Percentiles rank a stretch among this genome's conserved stretches.
These are phyloP conservation scores for Gnomoniopsis smithogilvyi DNA, from an alignment of 2,329 filamentous ascomycete species.

Conservation along the genomic window DNA sequence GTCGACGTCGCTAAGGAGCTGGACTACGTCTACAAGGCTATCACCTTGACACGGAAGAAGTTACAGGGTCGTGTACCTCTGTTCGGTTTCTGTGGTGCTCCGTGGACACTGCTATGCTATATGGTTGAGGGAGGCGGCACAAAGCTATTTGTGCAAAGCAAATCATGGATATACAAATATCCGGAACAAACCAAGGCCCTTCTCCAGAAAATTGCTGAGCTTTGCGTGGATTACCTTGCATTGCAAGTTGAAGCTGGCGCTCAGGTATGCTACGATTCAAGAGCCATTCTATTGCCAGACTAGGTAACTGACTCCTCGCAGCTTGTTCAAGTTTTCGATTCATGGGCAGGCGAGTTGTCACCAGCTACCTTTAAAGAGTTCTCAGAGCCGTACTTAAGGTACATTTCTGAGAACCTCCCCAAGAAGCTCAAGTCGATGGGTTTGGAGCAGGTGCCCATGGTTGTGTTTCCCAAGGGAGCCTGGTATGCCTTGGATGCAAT, in stretches of 20 bases:
- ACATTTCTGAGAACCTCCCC: constrained; percentile 81
- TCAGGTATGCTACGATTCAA: constrained; percentile 54
- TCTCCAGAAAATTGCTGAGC: constrained; percentile 85
- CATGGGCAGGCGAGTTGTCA: constrained; percentile 92
- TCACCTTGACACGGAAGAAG: constrained; percentile 86
- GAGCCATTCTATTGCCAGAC: no score
- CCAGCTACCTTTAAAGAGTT: constrained; percentile 81
- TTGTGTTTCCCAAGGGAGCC: constrained; percentile 95
- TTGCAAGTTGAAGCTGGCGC: constrained; percentile 90
- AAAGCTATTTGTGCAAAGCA: constrained; percentile 90
- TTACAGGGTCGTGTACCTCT: constrained; percentile 83
- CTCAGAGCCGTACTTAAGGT: constrained; percentile 78
- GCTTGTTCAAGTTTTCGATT: constrained; percentile 96
- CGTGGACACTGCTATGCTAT: constrained; percentile 96
- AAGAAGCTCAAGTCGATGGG: constrained; percentile 69
- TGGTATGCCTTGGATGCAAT: constrained; percentile 91
- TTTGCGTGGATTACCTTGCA: constrained; percentile 93
- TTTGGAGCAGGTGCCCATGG: constrained; percentile 85
- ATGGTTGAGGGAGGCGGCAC: constrained; percentile 98
- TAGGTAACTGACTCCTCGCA: constrained; percentile 28
- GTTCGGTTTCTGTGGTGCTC: constrained; percentile 94
- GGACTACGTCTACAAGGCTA: constrained; percentile 93
- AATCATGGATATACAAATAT: constrained; percentile 96
- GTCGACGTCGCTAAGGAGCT: constrained; percentile 85
- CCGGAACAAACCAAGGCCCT: constrained; percentile 75